Percentiles rank a stretch among this genome's conserved stretches.
Evolutionary conservation across 1,284 basidiomycete species (phyloP).

Genomic region (Malassezia slooffiae): DNA sequence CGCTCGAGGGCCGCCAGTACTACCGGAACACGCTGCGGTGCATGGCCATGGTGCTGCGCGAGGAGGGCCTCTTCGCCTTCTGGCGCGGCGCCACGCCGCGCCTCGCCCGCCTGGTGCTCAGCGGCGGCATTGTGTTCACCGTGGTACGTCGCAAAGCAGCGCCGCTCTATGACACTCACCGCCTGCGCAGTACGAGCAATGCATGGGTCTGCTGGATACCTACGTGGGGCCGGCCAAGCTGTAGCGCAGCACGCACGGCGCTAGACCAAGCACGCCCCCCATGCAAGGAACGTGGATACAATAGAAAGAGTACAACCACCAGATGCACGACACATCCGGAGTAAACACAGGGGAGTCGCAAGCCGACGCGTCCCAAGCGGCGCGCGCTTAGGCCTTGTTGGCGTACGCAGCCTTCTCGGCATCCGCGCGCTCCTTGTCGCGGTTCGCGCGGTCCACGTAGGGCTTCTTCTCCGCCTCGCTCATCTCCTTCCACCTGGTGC

Average conservation of each 20-base stretch:
- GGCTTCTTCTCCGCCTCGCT: constrained; percentile 78
- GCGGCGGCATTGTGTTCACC: constrained; percentile 89
- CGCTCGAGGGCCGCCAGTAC: constrained; percentile 65
- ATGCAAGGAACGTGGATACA: too few species aligned
- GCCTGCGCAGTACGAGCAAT: constrained; percentile 10
- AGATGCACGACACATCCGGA: too few species aligned
- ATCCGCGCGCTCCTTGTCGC: constrained; percentile 74
- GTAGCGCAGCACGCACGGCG: too few species aligned
- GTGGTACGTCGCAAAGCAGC: constrained; percentile 53
- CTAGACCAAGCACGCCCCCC: too few species aligned
- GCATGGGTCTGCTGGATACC: constrained; percentile 13
- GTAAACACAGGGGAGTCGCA: too few species aligned
- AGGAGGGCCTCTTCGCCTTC: constrained; percentile 75
- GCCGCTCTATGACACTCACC: constrained; percentile 47
- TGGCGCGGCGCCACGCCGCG: constrained; percentile 78
- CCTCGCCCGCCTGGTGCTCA: constrained; percentile 54
- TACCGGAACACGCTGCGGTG: constrained; percentile 91
- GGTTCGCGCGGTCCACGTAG: constrained; percentile 73
- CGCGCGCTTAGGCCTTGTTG: constrained; percentile 35
- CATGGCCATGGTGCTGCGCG: constrained; percentile 48
- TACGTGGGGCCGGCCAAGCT: too few species aligned
- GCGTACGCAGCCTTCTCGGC: constrained; percentile 67
- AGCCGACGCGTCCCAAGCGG: too few species aligned
- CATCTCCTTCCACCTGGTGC: constrained; percentile 81
- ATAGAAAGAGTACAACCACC: too few species aligned